Percentiles rank a stretch among this genome's conserved stretches.
Conservation (phyloP, 2,329 filamentous ascomycete genomes). For the Trichoderma endophyticum region DNA sequence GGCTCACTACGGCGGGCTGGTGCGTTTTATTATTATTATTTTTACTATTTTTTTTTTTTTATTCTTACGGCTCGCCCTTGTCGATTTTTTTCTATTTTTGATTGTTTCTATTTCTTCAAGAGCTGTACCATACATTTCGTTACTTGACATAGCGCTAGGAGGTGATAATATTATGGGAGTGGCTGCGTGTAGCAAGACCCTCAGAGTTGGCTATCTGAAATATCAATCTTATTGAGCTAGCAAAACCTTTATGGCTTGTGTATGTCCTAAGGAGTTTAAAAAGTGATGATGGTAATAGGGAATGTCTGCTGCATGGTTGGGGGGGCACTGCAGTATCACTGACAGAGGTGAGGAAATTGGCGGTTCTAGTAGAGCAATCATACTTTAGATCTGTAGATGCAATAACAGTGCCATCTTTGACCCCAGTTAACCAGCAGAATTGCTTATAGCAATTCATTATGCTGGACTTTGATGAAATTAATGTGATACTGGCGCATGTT, state of each 20-base stretch:
- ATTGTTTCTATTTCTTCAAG: not conserved
- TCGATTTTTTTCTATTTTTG: not conserved
- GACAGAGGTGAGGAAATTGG: not conserved
- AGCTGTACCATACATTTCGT: conserved; percentile 9
- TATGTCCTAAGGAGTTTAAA: not conserved
- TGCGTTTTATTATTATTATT: not conserved
- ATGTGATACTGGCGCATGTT: not conserved
- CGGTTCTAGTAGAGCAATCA: not conserved
- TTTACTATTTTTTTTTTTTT: not conserved
- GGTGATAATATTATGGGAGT: not conserved
- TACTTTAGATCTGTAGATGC: not conserved
- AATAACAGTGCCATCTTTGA: not conserved
- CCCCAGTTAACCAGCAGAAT: too few relatives aligned
- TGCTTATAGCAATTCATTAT: too few relatives aligned
- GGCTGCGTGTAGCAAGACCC: too few relatives aligned
- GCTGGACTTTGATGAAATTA: not conserved
- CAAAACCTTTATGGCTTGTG: not conserved
- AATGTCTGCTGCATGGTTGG: not conserved
- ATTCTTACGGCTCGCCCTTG: not conserved
- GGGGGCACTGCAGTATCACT: not conserved
- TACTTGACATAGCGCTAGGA: conserved; percentile 9
- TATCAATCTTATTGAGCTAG: not conserved
- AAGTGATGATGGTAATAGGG: not conserved
- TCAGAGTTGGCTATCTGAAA: not conserved
- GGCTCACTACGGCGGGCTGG: not conserved